Percentiles rank a stretch among this genome's conserved stretches.
These are phyloP conservation scores for Singerocomus inundabilis DNA, from an alignment of 1,284 basidiomycete genomes.

Conservation along the genomic window DNA sequence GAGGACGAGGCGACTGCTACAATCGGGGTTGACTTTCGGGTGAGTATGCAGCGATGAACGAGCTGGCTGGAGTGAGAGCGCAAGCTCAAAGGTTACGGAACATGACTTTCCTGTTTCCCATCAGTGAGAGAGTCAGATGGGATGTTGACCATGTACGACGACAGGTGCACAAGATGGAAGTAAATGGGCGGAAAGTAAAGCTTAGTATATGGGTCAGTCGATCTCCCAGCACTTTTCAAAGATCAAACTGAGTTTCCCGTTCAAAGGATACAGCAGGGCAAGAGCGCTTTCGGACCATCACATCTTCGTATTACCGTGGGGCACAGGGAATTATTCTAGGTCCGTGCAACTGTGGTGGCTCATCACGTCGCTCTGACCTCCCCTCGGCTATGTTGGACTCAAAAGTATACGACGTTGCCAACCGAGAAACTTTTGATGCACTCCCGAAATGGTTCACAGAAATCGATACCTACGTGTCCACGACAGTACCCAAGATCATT, in stretches of 20 bases:
- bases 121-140: neutral
- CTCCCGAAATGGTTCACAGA: conserved; percentile 93
- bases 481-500: conserved; percentile 90
- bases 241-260: neutral
- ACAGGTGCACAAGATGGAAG: conserved; percentile 81
- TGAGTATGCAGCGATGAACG: conserved; percentile 37
- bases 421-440: conserved; percentile 88
- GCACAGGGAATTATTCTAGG: conserved; percentile 94
- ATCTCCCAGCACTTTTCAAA: neutral
- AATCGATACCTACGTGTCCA: conserved; percentile 89
- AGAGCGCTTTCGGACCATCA: conserved; percentile 89
- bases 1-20: conserved; percentile 95
- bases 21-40: conserved; percentile 85
- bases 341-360: conserved; percentile 27
- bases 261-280: conserved; percentile 86
- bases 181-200: conserved; percentile 77
- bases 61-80: neutral
- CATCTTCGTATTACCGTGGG: conserved; percentile 88
- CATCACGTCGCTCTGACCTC: neutral
- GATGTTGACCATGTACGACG: conserved; percentile 4
- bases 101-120: neutral
- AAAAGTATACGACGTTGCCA: conserved; percentile 91
- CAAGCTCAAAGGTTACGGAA: neutral
- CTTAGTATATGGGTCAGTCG: conserved; percentile 77
- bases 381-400: neutral